Evolutionary conservation across 2,329 filamentous ascomycete species (phyloP), one percentile per base, ranked within the genome.

Genomic region (Penicillium fuscoglaucum): DNA sequence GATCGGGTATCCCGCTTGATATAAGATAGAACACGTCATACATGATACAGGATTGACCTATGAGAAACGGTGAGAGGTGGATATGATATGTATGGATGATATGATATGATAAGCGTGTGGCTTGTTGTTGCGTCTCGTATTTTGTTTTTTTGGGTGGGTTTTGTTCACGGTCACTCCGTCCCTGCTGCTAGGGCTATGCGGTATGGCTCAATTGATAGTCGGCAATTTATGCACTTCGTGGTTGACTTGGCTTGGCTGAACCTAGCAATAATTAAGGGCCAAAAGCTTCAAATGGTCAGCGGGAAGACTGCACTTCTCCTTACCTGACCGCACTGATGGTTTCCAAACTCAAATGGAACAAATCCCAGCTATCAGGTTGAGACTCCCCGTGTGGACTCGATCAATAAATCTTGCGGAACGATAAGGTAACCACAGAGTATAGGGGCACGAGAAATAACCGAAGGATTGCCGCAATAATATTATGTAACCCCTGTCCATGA

Each of bases 21-120:
- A 24, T 6, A 29, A 21, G 39, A 50, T 55, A 50, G 56, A 35
- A 58, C 56, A 58, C 52, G 56, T 58, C 56, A 55, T 55, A n/a
- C 52, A 39, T 26, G n/a, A 46, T 41, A 26, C 26, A 45, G 17
- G 6, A 26, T 15, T 9, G 52, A 46, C 52, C 52, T 58, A 55
- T 55, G 45, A 58, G 39, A 51, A 44, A 58, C 2, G 24, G 43
- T 49, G 13, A 39, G 37, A 48, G 43, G 37, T 49, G 39, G 21
- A 45, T 44, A 37, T 26, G 19, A 47, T 33, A 33, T 31, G 29
- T 26, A 26, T 26, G 26, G 4, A 26, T 35, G 29, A 47, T 33
- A 15, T 31, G 29, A 6, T 33, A 33, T 35, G 52, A 55, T 55
- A 49, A 43, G 52, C 19, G 4, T 48, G 10, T 19, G 21, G 29